Evolutionary conservation across 176 grass and related monocot genomes (phyloP).

Genomic region (Bolboschoenus planiculmis): DNA sequence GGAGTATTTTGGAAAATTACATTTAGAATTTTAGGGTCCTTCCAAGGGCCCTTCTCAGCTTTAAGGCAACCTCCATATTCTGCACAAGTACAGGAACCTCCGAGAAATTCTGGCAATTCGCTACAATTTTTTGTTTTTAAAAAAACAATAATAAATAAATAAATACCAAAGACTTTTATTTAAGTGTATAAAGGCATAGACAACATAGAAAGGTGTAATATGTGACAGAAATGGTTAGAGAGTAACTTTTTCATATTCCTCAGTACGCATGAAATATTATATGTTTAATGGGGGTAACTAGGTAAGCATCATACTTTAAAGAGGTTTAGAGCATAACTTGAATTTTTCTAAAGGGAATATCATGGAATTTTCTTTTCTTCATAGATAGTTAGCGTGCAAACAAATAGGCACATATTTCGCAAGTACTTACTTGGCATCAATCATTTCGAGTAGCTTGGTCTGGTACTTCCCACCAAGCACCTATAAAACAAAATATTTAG

Average conservation of each 20-base stretch:
- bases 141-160: neutral
- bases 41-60: constrained; percentile 93
- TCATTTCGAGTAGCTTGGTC: constrained; percentile 50
- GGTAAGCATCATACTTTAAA: neutral
- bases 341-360: neutral
- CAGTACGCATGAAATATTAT: neutral
- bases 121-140: constrained; percentile 29
- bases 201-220: neutral
- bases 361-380: neutral
- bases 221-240: neutral
- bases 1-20: constrained; percentile 22
- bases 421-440: constrained; percentile 37
- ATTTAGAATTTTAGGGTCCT: constrained; percentile 79
- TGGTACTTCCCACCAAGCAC: constrained; percentile 48
- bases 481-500: constrained; percentile 21
- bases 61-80: constrained; percentile 87
- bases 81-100: constrained; percentile 73
- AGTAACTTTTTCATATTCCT: neutral
- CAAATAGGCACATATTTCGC: neutral
- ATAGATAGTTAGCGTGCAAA: neutral
- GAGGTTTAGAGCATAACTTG: neutral
- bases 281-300: neutral
- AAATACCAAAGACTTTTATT: neutral
- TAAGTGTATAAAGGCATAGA: neutral
- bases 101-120: constrained; percentile 86